These are phyloP conservation scores for Citrus medica DNA, from an alignment of 345 rosid species.

Conservation along the genomic window DNA sequence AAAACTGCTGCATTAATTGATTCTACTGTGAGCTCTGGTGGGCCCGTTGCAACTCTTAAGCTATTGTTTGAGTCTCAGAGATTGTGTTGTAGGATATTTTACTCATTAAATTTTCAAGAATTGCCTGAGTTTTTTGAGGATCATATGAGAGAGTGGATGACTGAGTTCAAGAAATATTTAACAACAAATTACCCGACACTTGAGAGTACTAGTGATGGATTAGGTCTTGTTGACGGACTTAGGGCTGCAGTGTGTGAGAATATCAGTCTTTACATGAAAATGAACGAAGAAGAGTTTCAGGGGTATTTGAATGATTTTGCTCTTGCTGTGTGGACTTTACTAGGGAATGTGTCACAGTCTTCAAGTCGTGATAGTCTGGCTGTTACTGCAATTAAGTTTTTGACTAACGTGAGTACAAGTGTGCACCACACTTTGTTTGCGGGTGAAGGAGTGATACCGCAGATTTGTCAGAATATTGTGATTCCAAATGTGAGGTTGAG, in stretches of 20 bases:
- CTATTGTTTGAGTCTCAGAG: conserved; percentile 79
- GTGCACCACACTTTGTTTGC: conserved; percentile 89
- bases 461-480: conserved; percentile 89
- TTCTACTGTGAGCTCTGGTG: conserved; percentile 44
- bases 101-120: conserved; percentile 82
- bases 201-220: conserved; percentile 54
- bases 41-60: conserved; percentile 42
- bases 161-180: conserved; percentile 74
- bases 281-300: conserved; percentile 89
- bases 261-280: conserved; percentile 93
- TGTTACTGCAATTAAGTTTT: conserved; percentile 87
- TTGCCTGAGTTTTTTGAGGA: conserved; percentile 96
- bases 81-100: conserved; percentile 85
- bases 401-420: conserved; percentile 91
- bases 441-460: conserved; percentile 65
- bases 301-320: conserved; percentile 69
- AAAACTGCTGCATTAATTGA: conserved; percentile 66
- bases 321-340: conserved; percentile 83
- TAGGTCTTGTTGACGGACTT: conserved; percentile 60
- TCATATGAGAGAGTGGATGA: conserved; percentile 94
- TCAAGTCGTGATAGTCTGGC: conserved; percentile 76
- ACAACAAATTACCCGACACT: conserved; percentile 53
- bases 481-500: conserved; percentile 90
- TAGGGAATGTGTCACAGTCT: conserved; percentile 64
- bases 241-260: conserved; percentile 91